Conservation (phyloP, 192 early-diverging fungal species). For the Coemansia pectinata region DNA sequence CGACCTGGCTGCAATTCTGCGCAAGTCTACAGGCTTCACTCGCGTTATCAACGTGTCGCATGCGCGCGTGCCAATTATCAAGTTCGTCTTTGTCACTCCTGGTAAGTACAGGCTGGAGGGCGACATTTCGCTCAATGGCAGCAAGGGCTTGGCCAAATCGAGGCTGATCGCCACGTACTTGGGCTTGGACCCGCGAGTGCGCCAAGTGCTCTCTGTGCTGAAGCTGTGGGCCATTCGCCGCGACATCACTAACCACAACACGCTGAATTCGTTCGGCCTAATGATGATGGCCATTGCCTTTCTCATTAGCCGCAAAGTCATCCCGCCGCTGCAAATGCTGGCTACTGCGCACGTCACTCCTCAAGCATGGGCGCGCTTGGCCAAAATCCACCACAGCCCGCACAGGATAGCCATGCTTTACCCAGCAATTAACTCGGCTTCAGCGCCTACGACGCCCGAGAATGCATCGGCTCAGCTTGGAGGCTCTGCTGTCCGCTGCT, state of each 20-base stretch:
- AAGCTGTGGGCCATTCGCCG: constrained; percentile 35
- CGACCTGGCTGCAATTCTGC: not conserved
- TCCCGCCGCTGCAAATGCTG: constrained; percentile 47
- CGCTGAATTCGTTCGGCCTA: constrained; percentile 42
- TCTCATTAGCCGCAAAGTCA: constrained; percentile 28
- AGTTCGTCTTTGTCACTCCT: constrained; percentile 18
- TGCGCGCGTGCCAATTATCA: constrained; percentile 44
- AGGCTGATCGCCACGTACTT: constrained; percentile 19
- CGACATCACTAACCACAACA: constrained; percentile 8
- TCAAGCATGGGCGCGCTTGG: constrained; percentile 12
- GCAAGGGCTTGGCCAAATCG: constrained; percentile 24
- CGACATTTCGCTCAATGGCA: constrained; percentile 33
- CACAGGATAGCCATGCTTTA: constrained; percentile 8
- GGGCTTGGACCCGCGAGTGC: constrained; percentile 25
- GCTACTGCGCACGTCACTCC: not conserved
- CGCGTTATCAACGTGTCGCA: constrained; percentile 12
- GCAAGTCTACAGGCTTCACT: not conserved
- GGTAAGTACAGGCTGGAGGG: constrained; percentile 11
- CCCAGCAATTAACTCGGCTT: not conserved
- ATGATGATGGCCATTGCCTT: constrained; percentile 47
- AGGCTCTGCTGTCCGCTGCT: not conserved
- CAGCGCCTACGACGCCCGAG: not conserved
- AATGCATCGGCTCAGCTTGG: not conserved
- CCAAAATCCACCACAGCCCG: not conserved
- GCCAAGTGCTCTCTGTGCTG: constrained; percentile 17